Conservation (phyloP, 2,329 filamentous ascomycete species). For the Fusarium metavorans region DNA sequence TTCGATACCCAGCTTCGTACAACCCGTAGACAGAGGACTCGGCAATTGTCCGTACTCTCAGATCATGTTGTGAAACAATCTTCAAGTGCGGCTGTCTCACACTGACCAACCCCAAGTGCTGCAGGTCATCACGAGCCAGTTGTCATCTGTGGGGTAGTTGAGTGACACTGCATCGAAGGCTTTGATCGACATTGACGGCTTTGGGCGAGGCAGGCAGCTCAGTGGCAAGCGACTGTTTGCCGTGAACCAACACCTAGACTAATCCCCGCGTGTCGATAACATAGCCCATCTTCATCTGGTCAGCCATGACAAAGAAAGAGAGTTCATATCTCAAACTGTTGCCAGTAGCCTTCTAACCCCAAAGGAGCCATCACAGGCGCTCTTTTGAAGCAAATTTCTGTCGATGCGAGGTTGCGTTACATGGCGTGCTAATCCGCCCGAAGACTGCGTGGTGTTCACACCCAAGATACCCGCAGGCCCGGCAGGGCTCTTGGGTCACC, state of each 20-base stretch:
- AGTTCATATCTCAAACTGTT: constrained; percentile 6
- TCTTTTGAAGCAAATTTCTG: constrained; percentile 8
- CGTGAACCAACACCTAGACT: constrained; percentile 3
- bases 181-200: constrained; percentile 15
- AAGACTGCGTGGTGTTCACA: constrained; percentile 30
- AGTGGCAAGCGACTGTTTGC: not conserved
- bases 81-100: constrained; percentile 21
- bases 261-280: not conserved
- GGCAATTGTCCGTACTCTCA: constrained; percentile 29
- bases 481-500: constrained; percentile 15
- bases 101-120: constrained; percentile 16
- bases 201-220: constrained; percentile 9
- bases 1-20: not conserved
- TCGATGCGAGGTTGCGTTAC: constrained; percentile 27
- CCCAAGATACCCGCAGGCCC: constrained; percentile 29
- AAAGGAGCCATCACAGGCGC: constrained; percentile 16
- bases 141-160: constrained; percentile 34
- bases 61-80: constrained; percentile 6
- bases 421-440: constrained; percentile 29
- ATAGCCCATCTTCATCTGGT: constrained; percentile 8
- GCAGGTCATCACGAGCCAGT: constrained; percentile 39
- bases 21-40: not conserved
- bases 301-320: constrained; percentile 31
- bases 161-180: constrained; percentile 20
- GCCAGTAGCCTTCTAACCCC: constrained; percentile 1